Conservation (phyloP, 768 basidiomycete species). For the Tricholoma sp. region DNA sequence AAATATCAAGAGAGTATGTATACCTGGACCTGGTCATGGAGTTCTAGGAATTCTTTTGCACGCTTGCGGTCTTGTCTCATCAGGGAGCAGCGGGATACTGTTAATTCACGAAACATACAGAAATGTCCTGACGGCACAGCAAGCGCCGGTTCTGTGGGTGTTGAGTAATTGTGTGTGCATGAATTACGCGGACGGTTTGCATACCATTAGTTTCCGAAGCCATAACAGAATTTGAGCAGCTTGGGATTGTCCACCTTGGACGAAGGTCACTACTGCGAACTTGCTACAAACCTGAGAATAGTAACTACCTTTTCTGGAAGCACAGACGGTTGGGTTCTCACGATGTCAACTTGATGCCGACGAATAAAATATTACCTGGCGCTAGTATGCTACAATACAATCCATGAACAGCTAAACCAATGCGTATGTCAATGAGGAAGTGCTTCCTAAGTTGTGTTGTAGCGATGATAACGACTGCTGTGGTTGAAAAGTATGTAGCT, state of each 20-base stretch:
- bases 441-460: conserved; percentile 16
- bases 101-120: conserved; percentile 26
- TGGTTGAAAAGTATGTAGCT: conserved; percentile 5
- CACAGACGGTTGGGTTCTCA: no score
- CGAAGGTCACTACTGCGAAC: not conserved
- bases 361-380: not conserved
- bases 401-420: conserved; percentile 16
- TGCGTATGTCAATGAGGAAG: conserved; percentile 32
- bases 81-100: not conserved
- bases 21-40: conserved; percentile 91
- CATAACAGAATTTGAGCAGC: not conserved
- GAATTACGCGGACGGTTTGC: not conserved
- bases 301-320: not conserved
- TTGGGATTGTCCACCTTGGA: not conserved
- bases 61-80: conserved; percentile 28
- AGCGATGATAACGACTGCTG: not conserved
- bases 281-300: no score
- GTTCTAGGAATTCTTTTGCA: conserved; percentile 69
- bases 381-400: not conserved
- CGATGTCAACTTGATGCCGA: no score
- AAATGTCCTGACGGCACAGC: conserved; percentile 16
- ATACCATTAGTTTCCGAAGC: not conserved
- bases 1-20: not conserved
- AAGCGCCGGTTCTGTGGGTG: not conserved
- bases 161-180: not conserved